Evolutionary conservation across 1,139 yeast species (phyloP).

Genomic region (Saccharomyces hybrid): DNA sequence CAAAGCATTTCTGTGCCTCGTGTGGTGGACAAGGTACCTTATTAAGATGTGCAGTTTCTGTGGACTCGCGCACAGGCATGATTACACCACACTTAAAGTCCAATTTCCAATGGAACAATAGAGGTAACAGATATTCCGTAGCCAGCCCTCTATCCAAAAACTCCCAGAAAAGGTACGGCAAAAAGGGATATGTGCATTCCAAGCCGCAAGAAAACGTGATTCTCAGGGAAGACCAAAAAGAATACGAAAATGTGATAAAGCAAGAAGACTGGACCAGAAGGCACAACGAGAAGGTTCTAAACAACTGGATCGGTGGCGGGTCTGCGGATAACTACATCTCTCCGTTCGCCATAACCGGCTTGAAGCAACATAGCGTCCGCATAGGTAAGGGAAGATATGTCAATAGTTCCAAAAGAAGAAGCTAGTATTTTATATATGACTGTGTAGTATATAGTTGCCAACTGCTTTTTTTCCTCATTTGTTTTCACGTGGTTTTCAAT

Average conservation of each 20-base stretch:
- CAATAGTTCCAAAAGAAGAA: conserved; percentile 49
- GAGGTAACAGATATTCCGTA: conserved; percentile 76
- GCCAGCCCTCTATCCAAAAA: conserved; percentile 69
- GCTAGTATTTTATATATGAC: conserved; percentile 3
- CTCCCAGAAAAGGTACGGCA: conserved; percentile 54
- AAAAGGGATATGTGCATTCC: conserved; percentile 64
- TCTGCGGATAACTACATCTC: conserved; percentile 85
- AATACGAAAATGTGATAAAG: conserved; percentile 79
- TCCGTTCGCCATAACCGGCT: conserved; percentile 73
- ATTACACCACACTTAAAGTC: conserved; percentile 85
- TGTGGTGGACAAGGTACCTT: conserved; percentile 88
- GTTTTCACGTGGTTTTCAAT: conserved; percentile 8
- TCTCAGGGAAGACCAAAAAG: conserved; percentile 89
- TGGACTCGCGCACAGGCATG: conserved; percentile 71
- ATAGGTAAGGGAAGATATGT: conserved; percentile 81
- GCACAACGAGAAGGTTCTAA: conserved; percentile 75
- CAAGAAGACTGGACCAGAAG: conserved; percentile 83
- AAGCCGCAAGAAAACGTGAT: conserved; percentile 48
- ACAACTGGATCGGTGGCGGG: conserved; percentile 87
- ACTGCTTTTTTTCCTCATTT: conserved; percentile 1
- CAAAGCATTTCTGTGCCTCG: conserved; percentile 87
- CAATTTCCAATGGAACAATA: conserved; percentile 87
- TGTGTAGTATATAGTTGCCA: conserved; percentile 7
- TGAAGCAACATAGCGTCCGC: conserved; percentile 60
- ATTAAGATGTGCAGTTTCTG: conserved; percentile 82